phyloP scores from a whole-genome alignment of 2,329 filamentous ascomycete genomes.

The Ophiocordyceps robertsii region DNA sequence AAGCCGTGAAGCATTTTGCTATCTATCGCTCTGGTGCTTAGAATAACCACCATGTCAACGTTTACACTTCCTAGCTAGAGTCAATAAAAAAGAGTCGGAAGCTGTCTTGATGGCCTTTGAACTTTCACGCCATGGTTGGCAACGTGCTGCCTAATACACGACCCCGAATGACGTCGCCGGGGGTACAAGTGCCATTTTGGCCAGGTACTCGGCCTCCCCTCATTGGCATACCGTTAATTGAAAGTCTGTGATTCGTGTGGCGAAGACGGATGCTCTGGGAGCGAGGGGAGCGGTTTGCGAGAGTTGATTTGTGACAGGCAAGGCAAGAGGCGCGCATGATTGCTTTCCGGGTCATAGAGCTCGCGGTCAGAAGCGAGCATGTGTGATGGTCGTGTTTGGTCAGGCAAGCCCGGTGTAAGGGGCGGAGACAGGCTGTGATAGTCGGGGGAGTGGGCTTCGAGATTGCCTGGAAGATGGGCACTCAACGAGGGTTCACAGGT shows the following conservation, averaged over 20 bases:
- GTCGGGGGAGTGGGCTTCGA: conserved; percentile 3
- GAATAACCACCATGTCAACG: conserved; percentile 6
- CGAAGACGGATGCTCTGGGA: conserved; percentile 9
- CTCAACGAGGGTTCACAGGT: not conserved
- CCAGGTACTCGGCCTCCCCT: too few species aligned
- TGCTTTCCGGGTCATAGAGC: not conserved
- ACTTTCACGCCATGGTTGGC: too few species aligned
- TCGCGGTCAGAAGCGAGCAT: conserved; percentile 1
- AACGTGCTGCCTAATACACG: too few species aligned
- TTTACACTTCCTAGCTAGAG: conserved; percentile 4
- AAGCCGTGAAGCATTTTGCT: conserved; percentile 3
- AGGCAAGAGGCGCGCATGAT: not conserved
- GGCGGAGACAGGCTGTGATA: conserved; percentile 15
- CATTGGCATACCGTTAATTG: not conserved
- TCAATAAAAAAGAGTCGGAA: conserved; percentile 1
- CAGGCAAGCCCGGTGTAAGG: conserved; percentile 8
- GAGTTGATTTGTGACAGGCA: conserved; percentile 8
- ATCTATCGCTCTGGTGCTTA: conserved; percentile 5
- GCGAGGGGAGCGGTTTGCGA: conserved; percentile 26
- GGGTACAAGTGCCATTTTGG: too few species aligned
- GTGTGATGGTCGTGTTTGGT: conserved; percentile 5
- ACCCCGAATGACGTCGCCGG: too few species aligned
- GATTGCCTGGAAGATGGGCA: not conserved
- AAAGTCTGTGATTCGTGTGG: not conserved
- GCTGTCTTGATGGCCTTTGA: not conserved